Evolutionary conservation across 306 rosid genomes (phyloP), one percentile per base, ranked within the genome.

Genomic region (Purshia tridentata): DNA sequence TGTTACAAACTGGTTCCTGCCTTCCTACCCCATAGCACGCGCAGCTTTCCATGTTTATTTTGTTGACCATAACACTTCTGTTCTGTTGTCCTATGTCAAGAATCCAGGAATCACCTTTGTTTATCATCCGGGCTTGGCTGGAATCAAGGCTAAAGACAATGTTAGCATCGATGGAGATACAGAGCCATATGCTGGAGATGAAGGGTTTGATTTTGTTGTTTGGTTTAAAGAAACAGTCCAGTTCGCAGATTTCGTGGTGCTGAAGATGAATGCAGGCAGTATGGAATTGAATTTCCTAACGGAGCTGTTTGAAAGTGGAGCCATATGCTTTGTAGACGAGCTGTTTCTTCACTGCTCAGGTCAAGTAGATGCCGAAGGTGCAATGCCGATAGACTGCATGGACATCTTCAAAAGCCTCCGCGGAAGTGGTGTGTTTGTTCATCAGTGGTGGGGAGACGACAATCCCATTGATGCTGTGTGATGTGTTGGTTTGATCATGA

Each of bases 151-250:
- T 2, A 37, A 62, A 2, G 49, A 65, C 50, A 62, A 62, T 37
- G 41, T 4, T 15, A 52, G 4, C 2, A 19, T 40, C 2, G 86
- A 70, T 3, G 86, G 73, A 23, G 83, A 78, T 9, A 3, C 84
- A 56, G 96, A 91, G 56, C 85, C 92, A 2, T 83, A 79, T 49
- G 40, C 86, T 3, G 96, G 83, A 23, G 86, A 81, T 56, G 87
- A 88, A 40, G 89, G 77, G 56, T 94, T 94, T 54, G 86, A 94
- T 81, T 91, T 94, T 59, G 84, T 85, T 15, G 83, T 73, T 14
- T 94, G 98, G 98, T 94, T 94, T 61, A 88, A 81, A 69, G 97
- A 94, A 80, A 91, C 92, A 6, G 89, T 91, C 60, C 67, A 79
- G 64, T 13, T 67, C 77, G 89, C 91, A 0, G 92, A 94, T 72